phyloP scores from a whole-genome alignment of 2,329 filamentous ascomycete genomes.

The Curvularia eragrostidis region DNA sequence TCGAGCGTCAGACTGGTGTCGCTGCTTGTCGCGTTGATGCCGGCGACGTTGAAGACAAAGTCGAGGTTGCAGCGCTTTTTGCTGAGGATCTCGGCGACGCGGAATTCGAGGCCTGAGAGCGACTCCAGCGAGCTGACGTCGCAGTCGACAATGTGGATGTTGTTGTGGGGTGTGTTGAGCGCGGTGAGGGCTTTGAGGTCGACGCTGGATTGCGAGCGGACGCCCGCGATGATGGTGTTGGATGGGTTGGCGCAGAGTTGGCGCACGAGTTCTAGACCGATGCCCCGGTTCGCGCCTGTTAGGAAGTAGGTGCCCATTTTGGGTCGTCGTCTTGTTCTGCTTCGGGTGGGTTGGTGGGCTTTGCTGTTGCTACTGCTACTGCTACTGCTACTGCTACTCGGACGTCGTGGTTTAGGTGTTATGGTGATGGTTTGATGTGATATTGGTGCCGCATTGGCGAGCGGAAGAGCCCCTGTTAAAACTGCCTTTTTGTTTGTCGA shows the following conservation, averaged over 20 bases:
- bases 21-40: conserved; percentile 48
- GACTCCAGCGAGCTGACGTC: conserved; percentile 47
- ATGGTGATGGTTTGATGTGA: conserved; percentile 9
- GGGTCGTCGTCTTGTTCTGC: not conserved
- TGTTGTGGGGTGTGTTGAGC: conserved; percentile 24
- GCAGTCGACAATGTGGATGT: conserved; percentile 52
- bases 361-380: not conserved
- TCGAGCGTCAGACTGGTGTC: conserved; percentile 52
- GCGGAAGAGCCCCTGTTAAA: not conserved
- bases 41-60: conserved; percentile 53
- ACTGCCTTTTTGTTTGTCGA: not conserved
- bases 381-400: not conserved
- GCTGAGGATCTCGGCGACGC: conserved; percentile 43
- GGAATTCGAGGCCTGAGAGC: conserved; percentile 44
- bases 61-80: conserved; percentile 51
- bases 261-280: conserved; percentile 42
- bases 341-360: not conserved
- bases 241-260: conserved; percentile 38
- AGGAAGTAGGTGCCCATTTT: conserved; percentile 45
- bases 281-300: conserved; percentile 43
- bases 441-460: conserved; percentile 10
- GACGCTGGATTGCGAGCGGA: conserved; percentile 42
- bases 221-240: conserved; percentile 52
- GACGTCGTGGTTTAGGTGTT: conserved; percentile 2
- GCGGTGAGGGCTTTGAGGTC: conserved; percentile 40